Percentiles rank a stretch among this genome's conserved stretches.
Evolutionary conservation across 2,329 filamentous ascomycete genomes (phyloP).

Genomic region (Teratosphaeriaceae sp.): DNA sequence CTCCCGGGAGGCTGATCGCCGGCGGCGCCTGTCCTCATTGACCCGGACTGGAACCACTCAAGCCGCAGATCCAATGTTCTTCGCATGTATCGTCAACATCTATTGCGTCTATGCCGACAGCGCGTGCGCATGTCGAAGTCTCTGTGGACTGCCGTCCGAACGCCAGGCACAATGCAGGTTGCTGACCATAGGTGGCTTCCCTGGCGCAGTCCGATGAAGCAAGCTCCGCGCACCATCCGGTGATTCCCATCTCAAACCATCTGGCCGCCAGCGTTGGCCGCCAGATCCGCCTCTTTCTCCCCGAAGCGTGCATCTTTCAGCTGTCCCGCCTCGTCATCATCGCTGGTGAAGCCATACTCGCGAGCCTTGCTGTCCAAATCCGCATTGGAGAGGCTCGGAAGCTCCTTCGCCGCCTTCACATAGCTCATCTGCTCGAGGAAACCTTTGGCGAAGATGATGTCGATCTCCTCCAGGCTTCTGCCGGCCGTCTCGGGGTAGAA

Average conservation of each 20-base stretch:
- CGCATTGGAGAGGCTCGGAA: constrained; percentile 25
- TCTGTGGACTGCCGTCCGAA: neutral
- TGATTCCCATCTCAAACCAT: constrained; percentile 8
- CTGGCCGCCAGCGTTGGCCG: constrained; percentile 9
- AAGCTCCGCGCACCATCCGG: neutral
- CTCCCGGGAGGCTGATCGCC: no score
- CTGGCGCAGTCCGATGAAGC: no score
- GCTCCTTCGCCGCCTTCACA: constrained; percentile 29
- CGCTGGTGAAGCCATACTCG: constrained; percentile 26
- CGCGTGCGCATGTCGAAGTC: constrained; percentile 1
- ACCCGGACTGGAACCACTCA: no score
- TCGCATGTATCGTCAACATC: neutral
- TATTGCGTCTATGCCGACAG: neutral
- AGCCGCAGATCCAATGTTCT: no score
- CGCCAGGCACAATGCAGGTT: neutral
- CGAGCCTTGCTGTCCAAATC: constrained; percentile 22
- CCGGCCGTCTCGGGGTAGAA: constrained; percentile 48
- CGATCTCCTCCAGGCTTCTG: constrained; percentile 52
- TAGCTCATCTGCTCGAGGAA: constrained; percentile 11
- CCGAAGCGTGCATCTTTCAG: constrained; percentile 14
- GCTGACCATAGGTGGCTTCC: no score
- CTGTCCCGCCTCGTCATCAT: constrained; percentile 28
- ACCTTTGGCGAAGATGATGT: constrained; percentile 32
- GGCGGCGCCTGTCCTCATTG: no score
- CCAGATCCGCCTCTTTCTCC: constrained; percentile 18